phyloP scores from a whole-genome alignment of 2,329 filamentous ascomycete genomes.

The Akanthomyces uredinophilus region DNA sequence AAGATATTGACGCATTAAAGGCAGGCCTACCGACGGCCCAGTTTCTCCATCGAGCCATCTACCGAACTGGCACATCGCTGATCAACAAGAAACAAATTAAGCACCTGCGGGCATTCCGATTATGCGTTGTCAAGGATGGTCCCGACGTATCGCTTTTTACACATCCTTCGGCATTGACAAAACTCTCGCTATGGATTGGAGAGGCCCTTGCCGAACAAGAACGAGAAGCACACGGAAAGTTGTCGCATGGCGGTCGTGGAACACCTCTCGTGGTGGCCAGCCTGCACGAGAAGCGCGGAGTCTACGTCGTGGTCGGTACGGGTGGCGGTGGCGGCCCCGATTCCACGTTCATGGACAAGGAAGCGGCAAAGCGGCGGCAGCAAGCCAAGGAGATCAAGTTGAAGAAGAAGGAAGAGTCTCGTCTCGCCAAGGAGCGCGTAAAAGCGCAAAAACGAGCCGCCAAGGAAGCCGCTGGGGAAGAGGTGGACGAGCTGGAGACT shows the following conservation, averaged over 20 bases:
- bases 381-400: conserved; percentile 59
- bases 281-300: conserved; percentile 76
- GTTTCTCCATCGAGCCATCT: conserved; percentile 85
- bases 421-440: conserved; percentile 51
- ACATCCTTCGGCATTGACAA: conserved; percentile 81
- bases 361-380: conserved; percentile 57
- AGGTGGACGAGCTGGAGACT: conserved; percentile 44
- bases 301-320: conserved; percentile 90
- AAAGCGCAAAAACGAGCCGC: conserved; percentile 58
- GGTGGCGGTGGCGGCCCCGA: conserved; percentile 79
- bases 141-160: conserved; percentile 88
- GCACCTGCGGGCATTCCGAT: conserved; percentile 85
- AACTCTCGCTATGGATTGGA: too few relatives aligned
- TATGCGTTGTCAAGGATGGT: conserved; percentile 93
- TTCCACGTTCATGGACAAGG: conserved; percentile 62
- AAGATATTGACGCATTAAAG: conserved; percentile 70
- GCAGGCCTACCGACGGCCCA: conserved; percentile 76
- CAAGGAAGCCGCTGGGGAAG: conserved; percentile 41
- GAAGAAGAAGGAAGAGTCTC: conserved; percentile 55
- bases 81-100: conserved; percentile 93
- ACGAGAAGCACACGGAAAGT: conserved; percentile 64
- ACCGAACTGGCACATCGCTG: conserved; percentile 83
- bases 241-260: conserved; percentile 63
- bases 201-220: conserved; percentile 39
- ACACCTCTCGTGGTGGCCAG: conserved; percentile 87